Conservation (phyloP, 2,329 filamentous ascomycete species). For the Penicillium palitans region DNA sequence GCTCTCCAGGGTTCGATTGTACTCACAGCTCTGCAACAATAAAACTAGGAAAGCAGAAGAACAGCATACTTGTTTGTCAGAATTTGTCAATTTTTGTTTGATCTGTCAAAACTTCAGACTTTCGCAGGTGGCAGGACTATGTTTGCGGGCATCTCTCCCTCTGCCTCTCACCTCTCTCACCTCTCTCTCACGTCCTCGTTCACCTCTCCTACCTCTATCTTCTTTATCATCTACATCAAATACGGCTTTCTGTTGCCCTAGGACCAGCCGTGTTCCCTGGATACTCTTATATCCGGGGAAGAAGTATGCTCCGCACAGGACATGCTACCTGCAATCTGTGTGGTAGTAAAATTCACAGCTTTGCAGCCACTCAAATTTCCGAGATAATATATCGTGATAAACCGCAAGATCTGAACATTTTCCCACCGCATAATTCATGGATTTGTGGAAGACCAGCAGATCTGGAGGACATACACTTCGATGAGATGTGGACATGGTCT, state of each 20-base stretch:
- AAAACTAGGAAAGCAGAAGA: not conserved
- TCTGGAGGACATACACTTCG: not conserved
- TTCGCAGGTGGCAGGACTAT: not conserved
- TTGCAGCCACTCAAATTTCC: not conserved
- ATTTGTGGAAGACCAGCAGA: not conserved
- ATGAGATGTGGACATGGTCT: not conserved
- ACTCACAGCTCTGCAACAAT: not conserved
- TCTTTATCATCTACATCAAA: not conserved
- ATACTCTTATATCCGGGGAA: not conserved
- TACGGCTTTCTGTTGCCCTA: not conserved
- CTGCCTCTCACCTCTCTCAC: not conserved
- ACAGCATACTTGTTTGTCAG: not conserved
- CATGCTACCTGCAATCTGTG: not conserved
- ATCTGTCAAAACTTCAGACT: not conserved
- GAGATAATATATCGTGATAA: not conserved
- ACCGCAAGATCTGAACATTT: not conserved
- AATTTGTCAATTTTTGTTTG: too few species aligned
- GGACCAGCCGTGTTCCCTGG: not conserved
- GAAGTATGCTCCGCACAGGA: not conserved
- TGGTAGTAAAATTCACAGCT: not conserved
- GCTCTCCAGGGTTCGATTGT: not conserved
- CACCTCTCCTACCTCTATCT: not conserved
- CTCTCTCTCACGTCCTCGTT: not conserved
- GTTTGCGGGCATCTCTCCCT: not conserved
- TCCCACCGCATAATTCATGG: not conserved